Evolutionary conservation across 2,329 filamentous ascomycete genomes (phyloP).

Genomic region (Geosmithia morbida): DNA sequence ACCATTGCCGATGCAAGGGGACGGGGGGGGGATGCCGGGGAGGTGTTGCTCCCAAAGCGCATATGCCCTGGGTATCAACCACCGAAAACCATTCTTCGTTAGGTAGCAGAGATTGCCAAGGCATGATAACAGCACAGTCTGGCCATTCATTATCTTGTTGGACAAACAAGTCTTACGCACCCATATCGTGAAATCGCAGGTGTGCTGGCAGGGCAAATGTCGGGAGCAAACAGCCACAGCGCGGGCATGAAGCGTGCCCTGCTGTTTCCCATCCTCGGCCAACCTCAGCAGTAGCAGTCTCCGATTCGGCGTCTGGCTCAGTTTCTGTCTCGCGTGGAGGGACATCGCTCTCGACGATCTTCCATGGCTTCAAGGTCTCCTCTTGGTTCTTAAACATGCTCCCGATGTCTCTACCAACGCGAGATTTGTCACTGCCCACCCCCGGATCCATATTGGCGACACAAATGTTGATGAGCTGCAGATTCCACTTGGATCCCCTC

Average conservation of each 20-base stretch:
- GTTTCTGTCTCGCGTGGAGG: conserved; percentile 12
- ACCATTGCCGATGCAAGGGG: too few species aligned
- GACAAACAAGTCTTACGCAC: neutral
- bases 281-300: conserved; percentile 5
- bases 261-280: conserved; percentile 14
- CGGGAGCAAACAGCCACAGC: conserved; percentile 39
- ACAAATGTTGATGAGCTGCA: conserved; percentile 75
- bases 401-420: conserved; percentile 60
- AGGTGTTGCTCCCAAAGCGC: too few species aligned
- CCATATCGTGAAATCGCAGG: conserved; percentile 19
- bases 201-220: conserved; percentile 45
- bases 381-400: conserved; percentile 73
- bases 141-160: neutral
- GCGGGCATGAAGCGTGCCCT: conserved; percentile 21
- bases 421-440: conserved; percentile 32
- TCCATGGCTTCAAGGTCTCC: conserved; percentile 53
- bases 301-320: conserved; percentile 6
- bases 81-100: neutral
- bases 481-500: conserved; percentile 52
- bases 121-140: neutral
- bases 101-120: neutral
- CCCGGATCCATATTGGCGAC: conserved; percentile 67
- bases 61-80: too few species aligned
- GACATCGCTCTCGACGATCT: conserved; percentile 21
- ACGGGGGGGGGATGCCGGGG: too few species aligned